Evolutionary conservation across 768 basidiomycete species (phyloP).

Genomic region (Hebeloma cylindrosporum): DNA sequence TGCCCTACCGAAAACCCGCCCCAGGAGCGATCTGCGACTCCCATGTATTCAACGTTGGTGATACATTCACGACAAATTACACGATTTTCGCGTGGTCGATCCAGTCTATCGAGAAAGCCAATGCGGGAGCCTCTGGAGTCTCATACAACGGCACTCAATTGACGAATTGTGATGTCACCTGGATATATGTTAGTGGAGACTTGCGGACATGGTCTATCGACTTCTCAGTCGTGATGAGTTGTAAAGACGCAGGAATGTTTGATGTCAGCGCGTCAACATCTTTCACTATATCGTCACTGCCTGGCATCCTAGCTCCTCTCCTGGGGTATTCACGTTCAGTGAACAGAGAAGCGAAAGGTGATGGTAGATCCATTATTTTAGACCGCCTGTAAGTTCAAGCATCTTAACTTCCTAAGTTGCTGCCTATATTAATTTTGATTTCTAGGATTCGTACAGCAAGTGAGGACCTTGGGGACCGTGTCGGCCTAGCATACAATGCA

Average conservation of each 20-base stretch:
- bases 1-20: conserved; percentile 9
- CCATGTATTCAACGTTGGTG: conserved; percentile 21
- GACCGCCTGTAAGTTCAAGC: too few species aligned
- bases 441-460: conserved; percentile 8
- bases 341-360: not conserved
- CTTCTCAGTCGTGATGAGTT: conserved; percentile 15
- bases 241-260: conserved; percentile 10
- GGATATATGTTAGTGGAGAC: conserved; percentile 21
- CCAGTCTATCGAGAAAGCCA: conserved; percentile 13
- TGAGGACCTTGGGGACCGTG: conserved; percentile 11
- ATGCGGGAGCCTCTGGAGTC: conserved; percentile 18
- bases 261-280: conserved; percentile 17
- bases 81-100: conserved; percentile 22
- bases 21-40: conserved; percentile 15
- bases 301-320: conserved; percentile 15
- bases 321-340: conserved; percentile 8
- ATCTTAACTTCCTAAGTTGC: too few species aligned
- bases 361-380: not conserved
- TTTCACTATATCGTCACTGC: conserved; percentile 18
- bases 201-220: conserved; percentile 18
- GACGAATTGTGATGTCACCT: conserved; percentile 20
- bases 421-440: not conserved
- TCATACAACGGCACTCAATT: conserved; percentile 20
- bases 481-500: not conserved
- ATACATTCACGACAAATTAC: conserved; percentile 22